Percentiles rank a stretch among this genome's conserved stretches.
Evolutionary conservation across 164 flowering plant species (phyloP).

Genomic region (Liquidambar formosana): DNA sequence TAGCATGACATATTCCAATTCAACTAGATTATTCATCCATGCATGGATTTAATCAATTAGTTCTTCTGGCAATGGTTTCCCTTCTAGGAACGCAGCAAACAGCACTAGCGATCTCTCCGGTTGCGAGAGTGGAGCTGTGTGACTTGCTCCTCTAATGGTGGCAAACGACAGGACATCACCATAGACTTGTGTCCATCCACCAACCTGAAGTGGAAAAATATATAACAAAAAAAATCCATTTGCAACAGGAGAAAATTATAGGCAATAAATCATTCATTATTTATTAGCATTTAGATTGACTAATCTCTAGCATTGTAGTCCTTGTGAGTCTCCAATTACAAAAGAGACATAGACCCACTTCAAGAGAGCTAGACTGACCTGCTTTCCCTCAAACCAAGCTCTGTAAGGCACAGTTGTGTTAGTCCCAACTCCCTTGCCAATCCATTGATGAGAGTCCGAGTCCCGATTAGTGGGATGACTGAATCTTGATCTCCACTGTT

Average conservation of each 20-base stretch:
- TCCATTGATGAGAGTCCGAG: conserved; percentile 36
- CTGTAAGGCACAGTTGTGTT: conserved; percentile 47
- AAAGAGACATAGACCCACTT: no score
- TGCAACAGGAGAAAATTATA: no score
- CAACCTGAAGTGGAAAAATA: conserved; percentile 36
- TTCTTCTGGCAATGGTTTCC: conserved; percentile 44
- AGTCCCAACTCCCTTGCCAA: conserved; percentile 39
- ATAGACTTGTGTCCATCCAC: conserved; percentile 57
- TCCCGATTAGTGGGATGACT: conserved; percentile 54
- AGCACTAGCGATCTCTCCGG: conserved; percentile 55
- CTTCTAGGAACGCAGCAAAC: conserved; percentile 40
- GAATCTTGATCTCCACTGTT: conserved; percentile 73
- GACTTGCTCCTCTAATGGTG: conserved; percentile 59
- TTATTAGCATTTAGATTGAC: no score
- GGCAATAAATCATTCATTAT: no score
- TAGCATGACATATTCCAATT: neutral
- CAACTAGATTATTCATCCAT: neutral
- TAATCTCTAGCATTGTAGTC: neutral
- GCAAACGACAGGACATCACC: conserved; percentile 48
- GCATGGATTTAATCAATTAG: conserved; percentile 1
- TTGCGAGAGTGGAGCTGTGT: conserved; percentile 58
- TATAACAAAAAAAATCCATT: neutral
- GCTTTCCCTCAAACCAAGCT: conserved; percentile 46
- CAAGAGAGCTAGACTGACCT: conserved; percentile 3
- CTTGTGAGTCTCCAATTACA: neutral